Evolutionary conservation across 176 grass and related monocot genomes (phyloP), one percentile per base, ranked within the genome.

Genomic region (Puccinellia tenuiflora): DNA sequence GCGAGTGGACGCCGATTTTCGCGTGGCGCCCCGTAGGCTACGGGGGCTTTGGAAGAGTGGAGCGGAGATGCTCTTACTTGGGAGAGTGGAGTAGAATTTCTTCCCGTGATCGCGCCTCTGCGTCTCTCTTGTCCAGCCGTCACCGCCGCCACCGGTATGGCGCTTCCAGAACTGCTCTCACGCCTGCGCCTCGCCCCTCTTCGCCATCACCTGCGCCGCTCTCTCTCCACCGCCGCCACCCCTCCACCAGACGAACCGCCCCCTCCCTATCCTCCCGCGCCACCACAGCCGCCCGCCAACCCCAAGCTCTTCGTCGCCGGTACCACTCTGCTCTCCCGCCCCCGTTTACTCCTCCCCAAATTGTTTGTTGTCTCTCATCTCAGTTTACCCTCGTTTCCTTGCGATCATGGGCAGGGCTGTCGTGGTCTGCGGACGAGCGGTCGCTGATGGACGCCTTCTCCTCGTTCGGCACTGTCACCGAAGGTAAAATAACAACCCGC

Each of bases 361-460:
- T 21, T 13, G 33, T 10, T 16, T 43, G 21, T 8, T 5, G 48
- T 0, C 20, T 24, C 48, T 74, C 22, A 84, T 16, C 17, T 79
- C 82, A 29, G 46, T 22, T 62, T 84, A 13, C 53, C 53, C 18
- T 68, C 22, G 9, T 24, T 64, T 72, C 51, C 63, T 48, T 52
- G 33, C 61, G 70, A 72, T 15, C 63, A 42, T 18, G 6, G 34
- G 66, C 77, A 97, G 95, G 88, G 81, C 71, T 97, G 9, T 91
- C 95, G 15, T 94, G 92, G 90, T 91, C 88, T 2, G 82, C 88
- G 64, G 95, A 97, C 84, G 95, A 97, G 86, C 83, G 86, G 75
- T 94, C 92, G 48, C 90, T 97, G 55, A 91, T 18, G 62, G 95
- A 94, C 75, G 90, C 88, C 16, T 97, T 97, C 79, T 94, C 95